Conservation (phyloP, 2,329 filamentous ascomycete genomes). For the Botrytis elliptica region DNA sequence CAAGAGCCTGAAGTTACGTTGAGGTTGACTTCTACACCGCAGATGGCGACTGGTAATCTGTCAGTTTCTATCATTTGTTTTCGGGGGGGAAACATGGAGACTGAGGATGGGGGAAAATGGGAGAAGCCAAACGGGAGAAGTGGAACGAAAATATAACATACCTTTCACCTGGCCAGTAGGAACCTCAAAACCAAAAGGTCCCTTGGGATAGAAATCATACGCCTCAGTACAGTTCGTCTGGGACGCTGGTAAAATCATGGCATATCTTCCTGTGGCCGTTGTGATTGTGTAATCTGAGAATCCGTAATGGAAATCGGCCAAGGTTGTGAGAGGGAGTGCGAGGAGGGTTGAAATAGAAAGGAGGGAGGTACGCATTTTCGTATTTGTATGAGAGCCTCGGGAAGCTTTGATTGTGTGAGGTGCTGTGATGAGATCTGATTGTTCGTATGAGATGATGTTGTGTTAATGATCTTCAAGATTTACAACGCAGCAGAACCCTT, state of each 20-base stretch:
- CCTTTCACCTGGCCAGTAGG: neutral
- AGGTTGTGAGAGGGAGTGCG: neutral
- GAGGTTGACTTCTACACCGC: slow-evolving; percentile 4
- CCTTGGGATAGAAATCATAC: slow-evolving; percentile 12
- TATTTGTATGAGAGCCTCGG: neutral
- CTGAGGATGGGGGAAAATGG: no score
- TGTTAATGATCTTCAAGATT: neutral
- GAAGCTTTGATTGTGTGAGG: neutral
- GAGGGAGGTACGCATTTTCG: slow-evolving; percentile 1
- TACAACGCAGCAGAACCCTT: neutral
- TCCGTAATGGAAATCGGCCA: slow-evolving; percentile 14
- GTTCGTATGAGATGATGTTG: neutral
- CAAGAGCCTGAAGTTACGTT: slow-evolving; percentile 7
- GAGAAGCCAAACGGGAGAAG: no score
- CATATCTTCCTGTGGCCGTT: slow-evolving; percentile 1
- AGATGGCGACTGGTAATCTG: neutral
- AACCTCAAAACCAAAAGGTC: slow-evolving; percentile 1
- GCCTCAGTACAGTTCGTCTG: neutral
- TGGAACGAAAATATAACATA: neutral
- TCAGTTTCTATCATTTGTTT: neutral
- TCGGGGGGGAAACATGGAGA: no score
- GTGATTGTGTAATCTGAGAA: slow-evolving; percentile 1
- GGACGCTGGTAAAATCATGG: slow-evolving; percentile 8
- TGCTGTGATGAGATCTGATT: neutral
- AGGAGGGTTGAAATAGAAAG: neutral